Base-by-base conservation (phyloP, 1,284 basidiomycete species). In the Heterobasidion irregulare region DNA sequence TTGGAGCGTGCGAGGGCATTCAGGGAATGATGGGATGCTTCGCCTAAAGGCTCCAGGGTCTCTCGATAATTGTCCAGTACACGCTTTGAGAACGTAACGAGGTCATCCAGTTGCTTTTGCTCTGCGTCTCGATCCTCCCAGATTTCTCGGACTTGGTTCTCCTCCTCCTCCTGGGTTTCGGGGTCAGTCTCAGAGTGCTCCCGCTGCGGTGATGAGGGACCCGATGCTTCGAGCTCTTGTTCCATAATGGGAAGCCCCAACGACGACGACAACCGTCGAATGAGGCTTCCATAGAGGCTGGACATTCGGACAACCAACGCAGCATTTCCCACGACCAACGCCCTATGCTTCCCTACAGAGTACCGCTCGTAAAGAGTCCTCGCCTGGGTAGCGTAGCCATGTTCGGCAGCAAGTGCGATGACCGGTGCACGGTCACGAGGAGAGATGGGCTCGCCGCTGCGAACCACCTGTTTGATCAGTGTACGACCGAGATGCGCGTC, bases 1-100 rank as follows among this genome's bases (percentile, higher is more conserved):
- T 77, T 76, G 18, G 77, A 82, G 57, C 84, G 76, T 2, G 84
- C 82, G 44, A 84, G 70, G 10, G 83, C 77, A 54, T 79, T 87
- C 55, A 89, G 64, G 54, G 73, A 69, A 56, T 66, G 68, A 66
- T 83, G 84, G 46, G 68, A 61, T 2, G 80, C 79, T n/a, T 67
- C 52, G 16, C 66, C 58, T 47, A 86, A 62, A 4, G 84, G 79
- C 38, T 68, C 62, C 62, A 80, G 75, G 46, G 66, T 63, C 35
- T 63, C 53, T 32, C 63, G 67, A 65, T 74, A 88, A 48, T 70
- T 69, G 13, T 61, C 59, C 49, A 84, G 61, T 57, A 87, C 74
- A 38, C 63, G 71, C 49, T 72, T 65, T 32, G 75, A 70, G 60
- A 86, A 84, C 36, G 51, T 58, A 53, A 57, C 58, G 57, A 71